Conservation (phyloP, 2,329 filamentous ascomycete species). For the Fulvia fulva region DNA sequence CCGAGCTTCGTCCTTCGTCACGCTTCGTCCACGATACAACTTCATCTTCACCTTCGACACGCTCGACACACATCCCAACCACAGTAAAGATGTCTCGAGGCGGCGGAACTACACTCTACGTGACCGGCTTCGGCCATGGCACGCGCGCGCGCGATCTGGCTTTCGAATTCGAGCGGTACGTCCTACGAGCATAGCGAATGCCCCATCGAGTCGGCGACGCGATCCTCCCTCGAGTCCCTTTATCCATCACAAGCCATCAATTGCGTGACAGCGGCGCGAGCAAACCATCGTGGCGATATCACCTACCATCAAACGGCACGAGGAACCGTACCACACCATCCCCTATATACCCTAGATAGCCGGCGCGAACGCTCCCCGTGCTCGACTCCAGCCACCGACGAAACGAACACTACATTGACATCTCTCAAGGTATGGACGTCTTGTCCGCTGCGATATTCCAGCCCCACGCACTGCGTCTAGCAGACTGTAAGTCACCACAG, state of each 20-base stretch:
- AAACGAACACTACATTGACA: slow-evolving; percentile 35
- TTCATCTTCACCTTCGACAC: neutral
- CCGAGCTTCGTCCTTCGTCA: neutral
- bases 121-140: slow-evolving; percentile 98
- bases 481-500: slow-evolving; percentile 71
- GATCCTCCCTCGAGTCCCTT: slow-evolving; percentile 6
- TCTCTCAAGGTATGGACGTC: slow-evolving; percentile 78
- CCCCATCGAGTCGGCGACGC: slow-evolving; percentile 4
- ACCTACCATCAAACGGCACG: neutral
- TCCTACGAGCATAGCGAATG: slow-evolving; percentile 42
- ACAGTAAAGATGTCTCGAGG: slow-evolving; percentile 74
- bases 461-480: slow-evolving; percentile 90
- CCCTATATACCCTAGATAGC: neutral
- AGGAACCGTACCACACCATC: neutral
- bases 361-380: neutral
- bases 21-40: neutral
- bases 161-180: slow-evolving; percentile 99
- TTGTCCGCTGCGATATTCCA: slow-evolving; percentile 97
- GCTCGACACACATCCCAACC: slow-evolving; percentile 4
- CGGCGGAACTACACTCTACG: slow-evolving; percentile 85
- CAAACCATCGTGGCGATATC: neutral
- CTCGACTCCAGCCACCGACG: neutral
- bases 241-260: neutral
- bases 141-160: slow-evolving; percentile 98
- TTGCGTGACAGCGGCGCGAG: neutral